phyloP scores from a whole-genome alignment of 495 filamentous ascomycete species.

The Penicillium simplicissimum region DNA sequence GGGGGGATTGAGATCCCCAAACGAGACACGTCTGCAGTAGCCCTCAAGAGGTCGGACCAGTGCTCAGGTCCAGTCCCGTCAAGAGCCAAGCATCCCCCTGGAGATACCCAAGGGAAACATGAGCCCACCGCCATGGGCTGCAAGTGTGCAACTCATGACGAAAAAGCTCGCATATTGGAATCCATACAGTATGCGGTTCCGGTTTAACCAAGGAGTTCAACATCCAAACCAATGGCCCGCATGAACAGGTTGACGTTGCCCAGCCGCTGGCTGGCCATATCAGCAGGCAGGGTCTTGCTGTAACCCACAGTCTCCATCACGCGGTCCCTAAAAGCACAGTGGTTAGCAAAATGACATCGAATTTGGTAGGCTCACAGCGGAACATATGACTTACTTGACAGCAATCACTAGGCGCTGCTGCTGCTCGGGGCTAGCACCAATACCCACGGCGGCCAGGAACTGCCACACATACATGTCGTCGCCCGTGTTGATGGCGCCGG shows the following conservation, averaged over 20 bases:
- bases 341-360: slow-evolving; percentile 17
- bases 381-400: slow-evolving; percentile 67
- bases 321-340: slow-evolving; percentile 60
- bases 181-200: neutral
- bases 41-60: neutral
- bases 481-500: slow-evolving; percentile 73
- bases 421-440: slow-evolving; percentile 87
- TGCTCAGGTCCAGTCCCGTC: neutral
- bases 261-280: slow-evolving; percentile 76
- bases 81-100: neutral
- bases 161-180: no score
- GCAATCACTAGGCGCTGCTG: slow-evolving; percentile 91
- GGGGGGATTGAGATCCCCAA: neutral
- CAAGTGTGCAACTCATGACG: neutral
- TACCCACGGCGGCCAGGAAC: slow-evolving; percentile 90
- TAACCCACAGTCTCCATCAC: slow-evolving; percentile 94
- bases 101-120: neutral
- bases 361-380: neutral
- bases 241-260: slow-evolving; percentile 97
- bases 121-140: neutral
- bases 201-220: slow-evolving; percentile 80
- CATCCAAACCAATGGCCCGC: slow-evolving; percentile 95
- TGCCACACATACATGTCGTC: slow-evolving; percentile 98
- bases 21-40: neutral
- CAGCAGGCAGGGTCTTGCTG: slow-evolving; percentile 82